Evolutionary conservation across 768 basidiomycete species (phyloP).

Genomic region (Pisolithus tinctorius): DNA sequence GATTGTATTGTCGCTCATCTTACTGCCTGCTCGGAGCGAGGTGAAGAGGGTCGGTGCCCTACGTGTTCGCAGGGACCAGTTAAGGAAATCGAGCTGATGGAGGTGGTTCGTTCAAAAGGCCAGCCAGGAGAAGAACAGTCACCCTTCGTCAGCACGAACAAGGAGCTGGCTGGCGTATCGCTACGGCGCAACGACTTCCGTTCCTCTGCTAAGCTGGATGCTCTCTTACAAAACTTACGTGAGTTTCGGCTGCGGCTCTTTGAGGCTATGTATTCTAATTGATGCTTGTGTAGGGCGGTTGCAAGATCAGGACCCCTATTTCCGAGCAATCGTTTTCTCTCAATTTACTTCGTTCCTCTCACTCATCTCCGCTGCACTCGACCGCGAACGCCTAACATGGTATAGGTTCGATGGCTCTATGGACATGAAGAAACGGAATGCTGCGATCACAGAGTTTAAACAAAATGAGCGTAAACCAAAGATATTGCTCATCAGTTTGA

Average conservation of each 20-base stretch:
- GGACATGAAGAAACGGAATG: constrained; percentile 75
- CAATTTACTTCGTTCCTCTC: constrained; percentile 88
- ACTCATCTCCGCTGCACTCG: constrained; percentile 64
- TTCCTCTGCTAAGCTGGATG: constrained; percentile 88
- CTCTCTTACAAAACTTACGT: constrained; percentile 70
- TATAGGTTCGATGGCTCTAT: constrained; percentile 91
- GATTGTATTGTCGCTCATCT: constrained; percentile 81
- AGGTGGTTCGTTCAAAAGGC: constrained; percentile 42
- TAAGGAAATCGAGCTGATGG: constrained; percentile 55
- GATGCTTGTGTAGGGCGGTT: constrained; percentile 41
- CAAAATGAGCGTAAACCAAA: constrained; percentile 62
- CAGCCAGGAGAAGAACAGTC: constrained; percentile 1
- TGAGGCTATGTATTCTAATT: background rate
- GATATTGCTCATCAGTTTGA: constrained; percentile 71
- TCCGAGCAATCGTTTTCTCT: constrained; percentile 83
- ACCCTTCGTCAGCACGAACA: constrained; percentile 12
- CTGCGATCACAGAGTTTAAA: constrained; percentile 75
- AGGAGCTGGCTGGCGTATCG: constrained; percentile 32
- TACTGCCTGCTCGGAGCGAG: constrained; percentile 59
- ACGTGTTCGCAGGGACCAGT: constrained; percentile 70
- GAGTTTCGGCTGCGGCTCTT: constrained; percentile 15
- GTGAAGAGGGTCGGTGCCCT: constrained; percentile 70
- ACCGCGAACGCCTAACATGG: constrained; percentile 61
- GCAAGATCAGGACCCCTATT: constrained; percentile 64
- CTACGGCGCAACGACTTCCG: constrained; percentile 79